A percentile compares a stretch with the other conserved stretches of the same genome.
phyloP scores from a whole-genome alignment of 164 flowering plant genomes.

The Piper longum region DNA sequence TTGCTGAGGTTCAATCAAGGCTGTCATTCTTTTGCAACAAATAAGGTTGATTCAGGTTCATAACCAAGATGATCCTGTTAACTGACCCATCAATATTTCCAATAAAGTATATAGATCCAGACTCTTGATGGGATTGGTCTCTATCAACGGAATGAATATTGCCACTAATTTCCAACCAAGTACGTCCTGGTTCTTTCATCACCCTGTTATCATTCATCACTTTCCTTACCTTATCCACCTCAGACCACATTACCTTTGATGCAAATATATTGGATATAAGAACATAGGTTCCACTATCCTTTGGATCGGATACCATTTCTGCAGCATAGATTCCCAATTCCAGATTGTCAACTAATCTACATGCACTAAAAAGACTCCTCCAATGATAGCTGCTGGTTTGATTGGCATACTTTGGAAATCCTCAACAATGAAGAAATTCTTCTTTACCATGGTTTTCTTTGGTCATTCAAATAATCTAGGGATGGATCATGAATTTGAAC shows the following conservation, averaged over 20 bases:
- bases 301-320: constrained; percentile 38
- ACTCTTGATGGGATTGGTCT: constrained; percentile 21
- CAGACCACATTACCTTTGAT: constrained; percentile 43
- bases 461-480: too few species aligned
- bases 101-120: constrained; percentile 19
- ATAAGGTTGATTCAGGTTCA: constrained; percentile 16
- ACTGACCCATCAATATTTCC: constrained; percentile 29
- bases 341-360: constrained; percentile 22
- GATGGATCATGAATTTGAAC: too few species aligned
- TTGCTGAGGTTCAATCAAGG: background rate
- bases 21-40: constrained; percentile 15
- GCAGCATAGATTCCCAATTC: constrained; percentile 43
- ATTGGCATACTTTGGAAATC: constrained; percentile 52
- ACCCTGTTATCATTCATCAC: constrained; percentile 34
- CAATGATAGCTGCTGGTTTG: constrained; percentile 46
- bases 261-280: constrained; percentile 44
- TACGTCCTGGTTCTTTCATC: constrained; percentile 47
- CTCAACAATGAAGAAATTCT: too few species aligned
- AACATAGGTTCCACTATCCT: constrained; percentile 45
- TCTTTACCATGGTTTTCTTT: too few species aligned
- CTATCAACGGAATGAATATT: constrained; percentile 23
- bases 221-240: constrained; percentile 42
- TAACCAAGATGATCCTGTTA: constrained; percentile 23
- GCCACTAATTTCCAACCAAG: constrained; percentile 37
- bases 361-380: constrained; percentile 49